Evolutionary conservation across 345 rosid genomes (phyloP).

Genomic region (Aquilaria sinensis): DNA sequence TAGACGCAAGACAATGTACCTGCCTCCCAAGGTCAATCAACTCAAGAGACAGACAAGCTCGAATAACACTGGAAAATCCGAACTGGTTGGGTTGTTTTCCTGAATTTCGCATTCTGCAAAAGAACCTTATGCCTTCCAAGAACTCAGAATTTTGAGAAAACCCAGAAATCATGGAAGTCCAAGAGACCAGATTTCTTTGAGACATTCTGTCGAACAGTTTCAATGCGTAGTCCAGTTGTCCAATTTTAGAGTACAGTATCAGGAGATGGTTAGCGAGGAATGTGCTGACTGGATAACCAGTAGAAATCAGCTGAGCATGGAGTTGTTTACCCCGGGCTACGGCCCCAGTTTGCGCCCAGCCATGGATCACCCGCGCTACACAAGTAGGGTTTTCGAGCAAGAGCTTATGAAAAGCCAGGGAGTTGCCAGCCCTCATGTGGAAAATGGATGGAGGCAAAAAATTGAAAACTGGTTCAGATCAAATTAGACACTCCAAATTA

Average conservation of each 20-base stretch:
- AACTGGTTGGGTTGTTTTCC: constrained; percentile 15
- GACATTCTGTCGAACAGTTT: constrained; percentile 28
- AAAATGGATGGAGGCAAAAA: too few relatives aligned
- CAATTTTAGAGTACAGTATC: constrained; percentile 10
- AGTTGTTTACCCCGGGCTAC: constrained; percentile 8
- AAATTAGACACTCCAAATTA: too few relatives aligned
- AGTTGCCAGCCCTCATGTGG: too few relatives aligned
- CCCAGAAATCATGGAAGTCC: constrained; percentile 31
- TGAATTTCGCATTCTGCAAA: constrained; percentile 3
- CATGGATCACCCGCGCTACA: constrained; percentile 5
- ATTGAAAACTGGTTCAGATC: too few relatives aligned
- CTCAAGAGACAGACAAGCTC: constrained; percentile 13
- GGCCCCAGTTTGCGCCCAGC: background rate
- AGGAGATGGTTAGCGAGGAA: constrained; percentile 11
- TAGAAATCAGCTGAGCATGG: constrained; percentile 14
- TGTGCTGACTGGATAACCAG: constrained; percentile 10
- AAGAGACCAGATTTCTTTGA: constrained; percentile 24
- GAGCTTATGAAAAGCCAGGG: background rate
- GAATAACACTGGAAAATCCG: constrained; percentile 10
- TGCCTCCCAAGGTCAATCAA: constrained; percentile 6
- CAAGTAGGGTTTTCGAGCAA: constrained; percentile 4
- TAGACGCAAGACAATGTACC: constrained; percentile 12
- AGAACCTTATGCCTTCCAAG: constrained; percentile 6
- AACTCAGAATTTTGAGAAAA: constrained; percentile 19
- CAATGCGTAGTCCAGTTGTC: constrained; percentile 13